Conservation (phyloP, 352 stramenopile species). For the Phytophthora melonis region DNA sequence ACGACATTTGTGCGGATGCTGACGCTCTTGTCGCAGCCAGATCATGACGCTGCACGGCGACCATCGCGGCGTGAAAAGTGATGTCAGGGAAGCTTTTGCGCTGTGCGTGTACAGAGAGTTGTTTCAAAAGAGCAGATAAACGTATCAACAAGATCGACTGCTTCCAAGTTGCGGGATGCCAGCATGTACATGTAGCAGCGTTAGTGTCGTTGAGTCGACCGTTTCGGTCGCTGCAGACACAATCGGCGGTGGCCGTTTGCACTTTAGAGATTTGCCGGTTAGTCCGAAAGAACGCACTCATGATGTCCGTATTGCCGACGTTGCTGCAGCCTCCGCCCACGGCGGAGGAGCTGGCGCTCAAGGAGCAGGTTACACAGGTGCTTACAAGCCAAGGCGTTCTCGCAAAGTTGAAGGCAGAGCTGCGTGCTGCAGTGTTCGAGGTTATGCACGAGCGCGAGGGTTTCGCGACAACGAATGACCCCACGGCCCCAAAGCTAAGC, state of each 20-base stretch:
- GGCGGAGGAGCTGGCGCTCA: slow-evolving; percentile 68
- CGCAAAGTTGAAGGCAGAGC: slow-evolving; percentile 79
- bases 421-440: slow-evolving; percentile 81
- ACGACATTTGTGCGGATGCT: slow-evolving; percentile 84
- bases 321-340: slow-evolving; percentile 42
- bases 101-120: slow-evolving; percentile 20
- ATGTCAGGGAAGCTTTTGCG: neutral
- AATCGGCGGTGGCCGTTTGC: slow-evolving; percentile 25
- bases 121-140: slow-evolving; percentile 15
- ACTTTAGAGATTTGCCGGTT: slow-evolving; percentile 6
- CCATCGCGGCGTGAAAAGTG: slow-evolving; percentile 1
- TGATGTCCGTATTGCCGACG: slow-evolving; percentile 32
- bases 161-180: slow-evolving; percentile 12
- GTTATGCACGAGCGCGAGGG: slow-evolving; percentile 66
- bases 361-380: slow-evolving; percentile 65
- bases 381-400: slow-evolving; percentile 74
- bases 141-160: slow-evolving; percentile 31
- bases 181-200: slow-evolving; percentile 17
- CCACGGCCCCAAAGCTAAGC: slow-evolving; percentile 30
- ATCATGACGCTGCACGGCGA: slow-evolving; percentile 24
- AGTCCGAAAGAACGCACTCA: slow-evolving; percentile 5
- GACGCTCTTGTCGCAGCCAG: slow-evolving; percentile 47
- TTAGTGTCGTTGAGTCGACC: neutral
- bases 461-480: slow-evolving; percentile 22
- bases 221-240: neutral